Evolutionary conservation across 352 stramenopile genomes (phyloP).

Genomic region (Pilasporangium apinafurcum): DNA sequence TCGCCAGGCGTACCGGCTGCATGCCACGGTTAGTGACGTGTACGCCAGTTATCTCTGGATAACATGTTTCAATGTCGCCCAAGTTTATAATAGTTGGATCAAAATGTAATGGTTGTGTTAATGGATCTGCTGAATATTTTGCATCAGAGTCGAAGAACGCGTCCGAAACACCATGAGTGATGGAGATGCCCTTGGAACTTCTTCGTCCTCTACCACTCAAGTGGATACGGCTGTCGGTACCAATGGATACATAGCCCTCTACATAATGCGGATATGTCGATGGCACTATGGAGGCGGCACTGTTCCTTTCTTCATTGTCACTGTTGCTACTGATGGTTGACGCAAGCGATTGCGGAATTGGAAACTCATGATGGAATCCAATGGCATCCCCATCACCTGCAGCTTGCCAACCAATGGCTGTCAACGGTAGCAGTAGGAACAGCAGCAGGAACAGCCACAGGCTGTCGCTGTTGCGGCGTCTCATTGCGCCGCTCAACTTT

Average conservation of each 20-base stretch:
- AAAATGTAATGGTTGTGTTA: slow-evolving; percentile 30
- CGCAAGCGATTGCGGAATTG: no score
- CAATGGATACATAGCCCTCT: slow-evolving; percentile 13
- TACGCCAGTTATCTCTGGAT: slow-evolving; percentile 19
- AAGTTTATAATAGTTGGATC: slow-evolving; percentile 23
- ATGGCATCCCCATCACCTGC: no score
- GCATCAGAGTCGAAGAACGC: not conserved
- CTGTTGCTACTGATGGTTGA: no score
- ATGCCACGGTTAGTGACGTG: slow-evolving; percentile 26
- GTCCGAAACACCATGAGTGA: slow-evolving; percentile 16
- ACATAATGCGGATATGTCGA: no score
- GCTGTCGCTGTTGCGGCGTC: no score
- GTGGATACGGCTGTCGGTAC: slow-evolving; percentile 10
- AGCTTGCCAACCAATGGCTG: no score
- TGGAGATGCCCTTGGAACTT: slow-evolving; percentile 25
- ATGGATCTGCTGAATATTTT: not conserved
- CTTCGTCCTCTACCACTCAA: slow-evolving; percentile 13
- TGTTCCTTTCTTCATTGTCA: no score
- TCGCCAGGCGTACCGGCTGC: slow-evolving; percentile 21
- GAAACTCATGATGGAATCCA: no score
- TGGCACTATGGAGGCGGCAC: no score
- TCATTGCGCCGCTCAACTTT: no score
- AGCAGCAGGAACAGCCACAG: no score
- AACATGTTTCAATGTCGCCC: slow-evolving; percentile 27
- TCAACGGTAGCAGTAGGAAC: no score